Evolutionary conservation across 2,329 filamentous ascomycete species (phyloP).

Genomic region (Hymenoscyphus repandus): DNA sequence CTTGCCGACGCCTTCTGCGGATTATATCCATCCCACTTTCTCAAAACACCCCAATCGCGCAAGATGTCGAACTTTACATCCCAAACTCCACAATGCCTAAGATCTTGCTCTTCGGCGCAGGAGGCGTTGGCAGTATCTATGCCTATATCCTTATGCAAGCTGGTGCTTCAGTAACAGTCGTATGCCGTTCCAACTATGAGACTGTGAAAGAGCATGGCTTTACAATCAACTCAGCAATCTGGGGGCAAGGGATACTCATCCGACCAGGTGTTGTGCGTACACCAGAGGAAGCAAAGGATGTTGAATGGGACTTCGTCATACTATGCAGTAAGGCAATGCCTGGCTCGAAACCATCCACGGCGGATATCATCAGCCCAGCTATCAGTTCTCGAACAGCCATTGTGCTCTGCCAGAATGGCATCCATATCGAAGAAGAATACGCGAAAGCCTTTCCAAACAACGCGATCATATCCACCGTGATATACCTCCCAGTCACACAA

Average conservation of each 20-base stretch:
- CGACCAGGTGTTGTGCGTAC: constrained; percentile 16
- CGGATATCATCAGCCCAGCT: constrained; percentile 25
- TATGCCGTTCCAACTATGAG: constrained; percentile 32
- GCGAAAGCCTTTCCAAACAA: constrained; percentile 41
- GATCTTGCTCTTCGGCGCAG: constrained; percentile 30
- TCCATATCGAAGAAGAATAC: constrained; percentile 54
- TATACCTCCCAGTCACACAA: constrained; percentile 46
- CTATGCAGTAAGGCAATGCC: constrained; percentile 20
- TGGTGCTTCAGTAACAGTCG: constrained; percentile 24
- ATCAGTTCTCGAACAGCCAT: constrained; percentile 44
- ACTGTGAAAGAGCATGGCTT: constrained; percentile 20
- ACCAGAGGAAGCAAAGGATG: constrained; percentile 11
- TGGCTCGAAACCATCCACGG: constrained; percentile 11
- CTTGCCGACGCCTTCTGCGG: too few relatives aligned
- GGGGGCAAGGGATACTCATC: constrained; percentile 12
- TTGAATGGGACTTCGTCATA: constrained; percentile 20
- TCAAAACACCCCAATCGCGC: not conserved
- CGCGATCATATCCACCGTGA: constrained; percentile 51
- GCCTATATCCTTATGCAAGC: constrained; percentile 26
- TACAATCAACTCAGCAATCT: constrained; percentile 18
- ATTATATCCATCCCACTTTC: too few relatives aligned
- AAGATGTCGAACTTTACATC: not conserved
- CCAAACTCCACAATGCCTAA: constrained; percentile 1
- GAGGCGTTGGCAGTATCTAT: constrained; percentile 29
- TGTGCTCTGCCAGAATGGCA: constrained; percentile 57